Evolutionary conservation across 805 yeast genomes (phyloP).

Genomic region (Cyberlindnera samutprakarnensis): DNA sequence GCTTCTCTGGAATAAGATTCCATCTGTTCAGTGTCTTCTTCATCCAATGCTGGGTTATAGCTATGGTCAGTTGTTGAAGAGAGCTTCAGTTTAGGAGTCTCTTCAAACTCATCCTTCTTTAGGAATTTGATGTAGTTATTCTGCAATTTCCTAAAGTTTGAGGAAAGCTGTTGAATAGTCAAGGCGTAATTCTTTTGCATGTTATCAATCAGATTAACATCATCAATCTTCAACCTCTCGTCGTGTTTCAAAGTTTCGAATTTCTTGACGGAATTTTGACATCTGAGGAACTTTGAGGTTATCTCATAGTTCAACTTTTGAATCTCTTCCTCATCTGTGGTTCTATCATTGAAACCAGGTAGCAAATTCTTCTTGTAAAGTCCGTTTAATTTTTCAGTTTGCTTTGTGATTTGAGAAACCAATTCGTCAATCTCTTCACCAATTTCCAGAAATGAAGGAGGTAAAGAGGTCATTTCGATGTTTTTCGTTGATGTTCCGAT

Average conservation of each 20-base stretch:
- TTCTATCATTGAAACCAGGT: constrained; percentile 82
- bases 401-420: constrained; percentile 41
- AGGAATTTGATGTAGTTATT: constrained; percentile 81
- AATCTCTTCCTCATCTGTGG: constrained; percentile 66
- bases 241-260: constrained; percentile 39
- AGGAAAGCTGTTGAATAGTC: constrained; percentile 70
- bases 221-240: constrained; percentile 30
- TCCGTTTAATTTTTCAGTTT: constrained; percentile 54
- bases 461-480: constrained; percentile 57
- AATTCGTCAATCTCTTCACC: constrained; percentile 63
- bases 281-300: constrained; percentile 68
- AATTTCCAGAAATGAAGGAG: constrained; percentile 74
- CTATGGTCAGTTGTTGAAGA: constrained; percentile 11
- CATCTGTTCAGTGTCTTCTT: constrained; percentile 31
- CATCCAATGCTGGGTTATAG: constrained; percentile 15
- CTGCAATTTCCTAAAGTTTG: constrained; percentile 79
- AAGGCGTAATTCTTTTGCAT: constrained; percentile 80
- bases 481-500: constrained; percentile 21
- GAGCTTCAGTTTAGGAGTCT: constrained; percentile 23
- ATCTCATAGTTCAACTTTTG: constrained; percentile 71
- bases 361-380: constrained; percentile 76
- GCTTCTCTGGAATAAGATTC: constrained; percentile 49
- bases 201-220: constrained; percentile 64
- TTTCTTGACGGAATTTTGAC: constrained; percentile 69
- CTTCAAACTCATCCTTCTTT: constrained; percentile 69